These are phyloP conservation scores for Globomyces sp. DNA, from an alignment of 371 early-diverging fungal genomes.

Conservation along the genomic window DNA sequence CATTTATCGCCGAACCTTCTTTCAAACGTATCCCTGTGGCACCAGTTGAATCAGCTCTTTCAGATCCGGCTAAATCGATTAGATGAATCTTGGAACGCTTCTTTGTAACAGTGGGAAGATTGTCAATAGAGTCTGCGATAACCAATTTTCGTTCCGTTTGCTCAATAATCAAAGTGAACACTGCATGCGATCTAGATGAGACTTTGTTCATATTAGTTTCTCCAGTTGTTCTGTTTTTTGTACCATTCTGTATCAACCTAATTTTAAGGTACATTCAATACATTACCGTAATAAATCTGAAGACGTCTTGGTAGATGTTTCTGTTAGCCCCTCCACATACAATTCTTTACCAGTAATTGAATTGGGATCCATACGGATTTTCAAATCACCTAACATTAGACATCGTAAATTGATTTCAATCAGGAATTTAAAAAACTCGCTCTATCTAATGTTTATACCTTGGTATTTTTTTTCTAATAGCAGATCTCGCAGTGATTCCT, in stretches of 20 bases:
- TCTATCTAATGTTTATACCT: conserved; percentile 12
- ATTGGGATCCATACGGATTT: conserved; percentile 40
- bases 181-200: conserved; percentile 49
- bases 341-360: conserved; percentile 33
- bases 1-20: conserved; percentile 60
- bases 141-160: conserved; percentile 10
- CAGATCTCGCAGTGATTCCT: conserved; percentile 53
- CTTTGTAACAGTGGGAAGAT: background rate
- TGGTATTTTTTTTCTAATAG: conserved; percentile 29
- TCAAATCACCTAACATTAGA: conserved; percentile 25
- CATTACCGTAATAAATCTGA: conserved; percentile 26
- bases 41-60: conserved; percentile 51
- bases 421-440: too few relatives aligned
- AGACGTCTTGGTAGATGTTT: conserved; percentile 23
- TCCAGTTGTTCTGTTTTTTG: conserved; percentile 40
- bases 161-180: conserved; percentile 43
- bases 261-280: conserved; percentile 25
- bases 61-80: conserved; percentile 53
- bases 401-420: too few relatives aligned
- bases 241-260: background rate
- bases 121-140: background rate
- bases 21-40: conserved; percentile 52
- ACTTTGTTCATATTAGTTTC: conserved; percentile 49
- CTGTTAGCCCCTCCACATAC: conserved; percentile 38
- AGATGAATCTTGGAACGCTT: conserved; percentile 38